Evolutionary conservation across 106 monocot genomes (phyloP).

Genomic region (Iris macrosiphon): DNA sequence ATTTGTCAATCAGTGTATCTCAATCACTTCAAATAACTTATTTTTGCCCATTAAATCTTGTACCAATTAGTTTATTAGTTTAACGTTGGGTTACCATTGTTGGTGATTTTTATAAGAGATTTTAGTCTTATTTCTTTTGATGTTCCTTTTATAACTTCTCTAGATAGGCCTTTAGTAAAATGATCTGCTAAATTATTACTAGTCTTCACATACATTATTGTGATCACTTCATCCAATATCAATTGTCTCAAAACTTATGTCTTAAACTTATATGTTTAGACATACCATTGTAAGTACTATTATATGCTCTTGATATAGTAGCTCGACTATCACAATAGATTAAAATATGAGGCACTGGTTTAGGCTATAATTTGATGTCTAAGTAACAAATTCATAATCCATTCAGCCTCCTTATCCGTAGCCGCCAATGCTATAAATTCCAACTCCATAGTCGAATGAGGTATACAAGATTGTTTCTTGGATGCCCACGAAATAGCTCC

Average conservation of each 20-base stretch:
- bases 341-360: neutral
- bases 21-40: neutral
- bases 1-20: neutral
- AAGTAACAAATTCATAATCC: neutral
- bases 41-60: neutral
- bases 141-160: neutral
- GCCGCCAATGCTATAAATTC: constrained; percentile 6
- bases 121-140: neutral
- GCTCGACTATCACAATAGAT: constrained; percentile 3
- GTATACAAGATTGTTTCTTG: constrained; percentile 1
- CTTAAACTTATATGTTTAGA: neutral
- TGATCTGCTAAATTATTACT: neutral
- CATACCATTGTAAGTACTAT: neutral
- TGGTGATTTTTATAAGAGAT: neutral
- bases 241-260: neutral
- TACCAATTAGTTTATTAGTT: neutral
- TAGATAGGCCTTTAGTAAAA: neutral
- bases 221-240: neutral
- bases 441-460: neutral
- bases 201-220: neutral
- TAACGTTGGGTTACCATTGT: neutral
- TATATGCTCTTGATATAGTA: neutral
- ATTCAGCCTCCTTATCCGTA: neutral
- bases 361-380: neutral
- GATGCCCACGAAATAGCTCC: no score